Evolutionary conservation across 225 moss, liverwort and hornwort genomes (phyloP), one percentile per base, ranked within the genome.

Genomic region (Bryum argenteum): DNA sequence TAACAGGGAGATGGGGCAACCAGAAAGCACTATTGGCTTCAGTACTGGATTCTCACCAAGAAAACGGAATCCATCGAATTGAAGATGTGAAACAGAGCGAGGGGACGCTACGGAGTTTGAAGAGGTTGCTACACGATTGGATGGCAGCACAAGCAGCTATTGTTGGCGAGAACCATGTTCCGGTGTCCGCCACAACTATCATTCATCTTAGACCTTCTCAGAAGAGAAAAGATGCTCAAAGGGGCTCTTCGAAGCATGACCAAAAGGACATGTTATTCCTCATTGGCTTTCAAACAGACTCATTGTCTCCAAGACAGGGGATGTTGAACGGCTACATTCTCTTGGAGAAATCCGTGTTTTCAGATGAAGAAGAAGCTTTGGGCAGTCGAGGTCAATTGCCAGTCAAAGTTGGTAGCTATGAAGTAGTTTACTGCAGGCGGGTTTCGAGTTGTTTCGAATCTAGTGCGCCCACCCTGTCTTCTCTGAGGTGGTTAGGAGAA

Each of bases 401-500:
- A 14, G 75, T 94, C 16, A 76, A 85, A 81, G 72, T 85, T 57
- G 91, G 91, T 50, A 71, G 74, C 58, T 88, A 77, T 78, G 83
- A 89, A 78, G 69, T 84, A 40, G 69, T 94, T 18, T 52, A 89
- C 50, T 94, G 87, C 77, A 81, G 76, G 82, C 66, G 74, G 50
- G 61, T 75, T 7, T 69, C 75, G 21, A 79, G 80, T 52, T 81
- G 81, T 65, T 88, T 80, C 68, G 78, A 82, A 38, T 40, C 77
- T 20, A 75, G 84, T 58, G 88, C 81, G 37, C 89, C 89, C 54
- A 68, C 75, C 38, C 80, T 91, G 24, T 74, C 76, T 65, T 88
- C 88, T 18, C 80, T 94, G 74, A 81, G 80, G 50, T 94, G 89
- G 94, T 83, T 94, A 72, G 88, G 92, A 63, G 85, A 84, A 63